These are phyloP conservation scores for Paxillus involutus DNA, from an alignment of 768 basidiomycete species.

Conservation along the genomic window DNA sequence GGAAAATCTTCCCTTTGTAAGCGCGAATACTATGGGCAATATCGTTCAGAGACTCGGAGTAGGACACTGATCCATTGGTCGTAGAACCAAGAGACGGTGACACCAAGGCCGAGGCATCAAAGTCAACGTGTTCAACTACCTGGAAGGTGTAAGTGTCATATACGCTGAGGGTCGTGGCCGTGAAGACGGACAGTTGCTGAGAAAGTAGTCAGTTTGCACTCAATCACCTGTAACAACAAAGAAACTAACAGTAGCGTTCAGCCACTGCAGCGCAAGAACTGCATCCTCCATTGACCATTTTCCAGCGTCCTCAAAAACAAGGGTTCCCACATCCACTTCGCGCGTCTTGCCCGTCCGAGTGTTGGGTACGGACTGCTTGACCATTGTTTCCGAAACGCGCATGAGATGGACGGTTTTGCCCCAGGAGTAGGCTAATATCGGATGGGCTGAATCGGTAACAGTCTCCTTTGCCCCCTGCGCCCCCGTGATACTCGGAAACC, in stretches of 20 bases:
- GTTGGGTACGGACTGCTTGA: slow-evolving; percentile 49
- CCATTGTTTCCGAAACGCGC: slow-evolving; percentile 58
- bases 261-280: slow-evolving; percentile 81
- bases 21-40: slow-evolving; percentile 71
- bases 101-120: slow-evolving; percentile 55
- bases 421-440: slow-evolving; percentile 86
- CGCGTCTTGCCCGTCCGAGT: slow-evolving; percentile 58
- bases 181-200: slow-evolving; percentile 72
- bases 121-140: slow-evolving; percentile 60
- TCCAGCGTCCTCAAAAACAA: slow-evolving; percentile 61
- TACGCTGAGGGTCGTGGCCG: slow-evolving; percentile 57
- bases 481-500: slow-evolving; percentile 69
- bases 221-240: slow-evolving; percentile 14
- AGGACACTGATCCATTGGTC: slow-evolving; percentile 44
- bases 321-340: slow-evolving; percentile 60
- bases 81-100: slow-evolving; percentile 53
- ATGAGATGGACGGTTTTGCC: slow-evolving; percentile 66
- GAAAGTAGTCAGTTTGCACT: slow-evolving; percentile 4
- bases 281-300: slow-evolving; percentile 61
- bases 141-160: slow-evolving; percentile 60
- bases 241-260: slow-evolving; percentile 79
- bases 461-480: slow-evolving; percentile 23
- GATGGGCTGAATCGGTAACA: slow-evolving; percentile 38
- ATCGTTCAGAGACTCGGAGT: slow-evolving; percentile 49
- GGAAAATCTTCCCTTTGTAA: slow-evolving; percentile 90